Base-by-base conservation (phyloP, 1,284 basidiomycete genomes). In the Cryptococcus depauperatus region DNA sequence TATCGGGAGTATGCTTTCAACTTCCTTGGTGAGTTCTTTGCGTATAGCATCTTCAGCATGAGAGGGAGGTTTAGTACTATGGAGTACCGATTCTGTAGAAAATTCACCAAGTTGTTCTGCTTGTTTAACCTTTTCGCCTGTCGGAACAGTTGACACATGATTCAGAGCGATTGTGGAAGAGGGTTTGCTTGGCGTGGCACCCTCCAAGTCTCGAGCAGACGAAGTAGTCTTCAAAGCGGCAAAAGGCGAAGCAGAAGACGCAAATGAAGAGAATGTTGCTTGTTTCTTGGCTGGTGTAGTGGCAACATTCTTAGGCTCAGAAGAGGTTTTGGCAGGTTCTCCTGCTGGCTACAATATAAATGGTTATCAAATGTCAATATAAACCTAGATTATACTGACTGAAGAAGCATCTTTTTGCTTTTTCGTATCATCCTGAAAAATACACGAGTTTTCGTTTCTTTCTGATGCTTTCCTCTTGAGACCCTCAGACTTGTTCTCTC, bases 171-270 rank as follows among this genome's bases (percentile, higher is more conserved):
- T 25, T 18, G 26, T 76, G 22, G 49, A 37, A 7, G 32, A 30
- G 9, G 50, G 39, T 16, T 37, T 27, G 21, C n/a, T 22, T 16
- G 35, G 28, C 26, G 43, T n/a, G 4, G 43, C 23, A 7, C 30
- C 37, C 23, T 35, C 29, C 8, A 43, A 13, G 16, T 28, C 35
- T n/a, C 37, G 14, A 4, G 44, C 35, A n/a, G 48, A 45, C 5
- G 48, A 46, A 21, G 44, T 27, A 19, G 26, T 44, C 28, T 51
- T 45, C 42, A 43, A 29, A 22, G 44, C 10, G 5, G 74, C 71
- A 58, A 84, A 83, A 1, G 83, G 81, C 4, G 83, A 83, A 14
- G 76, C 55, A 2, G 77, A 65, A 0, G 76, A 75, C 0, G 78
- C 75, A 56, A 83, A 85, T 0, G 80, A 76, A 55, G 79, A 79